Base-by-base conservation (phyloP, 257 asterid species). In the Lithospermum erythrorhizon region DNA sequence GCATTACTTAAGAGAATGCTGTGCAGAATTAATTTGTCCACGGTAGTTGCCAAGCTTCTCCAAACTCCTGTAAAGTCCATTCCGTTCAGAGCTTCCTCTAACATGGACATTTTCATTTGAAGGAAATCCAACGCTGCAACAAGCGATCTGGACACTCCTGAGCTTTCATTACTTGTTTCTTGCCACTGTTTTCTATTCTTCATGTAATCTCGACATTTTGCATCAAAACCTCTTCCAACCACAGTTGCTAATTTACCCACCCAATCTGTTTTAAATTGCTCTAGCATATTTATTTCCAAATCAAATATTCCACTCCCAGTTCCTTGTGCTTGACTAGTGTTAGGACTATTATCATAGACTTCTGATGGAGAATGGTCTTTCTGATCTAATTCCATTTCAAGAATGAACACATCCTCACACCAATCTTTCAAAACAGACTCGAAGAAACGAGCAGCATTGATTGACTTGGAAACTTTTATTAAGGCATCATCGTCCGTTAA, bases 141-240 rank as follows among this genome's bases (percentile, higher is more conserved):
- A 47, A 88, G 82, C 22, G 89, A 73, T 54, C 76, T 86, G 41
- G 98, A 81, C 49, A 82, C 78, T 16, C 73, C 55, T 61, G 57
- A 68, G 57, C 76, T 81, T 63, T 84, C 96, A 41, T 84, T 90
- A 53, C 76, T 76, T 73, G 75, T 86, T 65, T 86, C 95, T 73
- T 78, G 97, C 97, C 95, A 89, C 64, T 84, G 95, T 75, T 75
- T 93, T 80, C 79, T 86, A 75, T 86, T 93, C 76, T 83, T 93
- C 35, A 79, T 56, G 71, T 93, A 89, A 47, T 89, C 98, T 64
- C 97, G 86, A 68, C 81, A 81, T 57, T 70, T 75, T 17, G 89
- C 85, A 61, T 83, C 95, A 51, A 93, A 89, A 15, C 98, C 98
- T 65, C 97, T 79, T 56, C 86, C 71, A 57, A 89, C 78, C 57